Evolutionary conservation across 805 yeast genomes (phyloP), one percentile per base, ranked within the genome.

Genomic region (Candida broadrunensis): DNA sequence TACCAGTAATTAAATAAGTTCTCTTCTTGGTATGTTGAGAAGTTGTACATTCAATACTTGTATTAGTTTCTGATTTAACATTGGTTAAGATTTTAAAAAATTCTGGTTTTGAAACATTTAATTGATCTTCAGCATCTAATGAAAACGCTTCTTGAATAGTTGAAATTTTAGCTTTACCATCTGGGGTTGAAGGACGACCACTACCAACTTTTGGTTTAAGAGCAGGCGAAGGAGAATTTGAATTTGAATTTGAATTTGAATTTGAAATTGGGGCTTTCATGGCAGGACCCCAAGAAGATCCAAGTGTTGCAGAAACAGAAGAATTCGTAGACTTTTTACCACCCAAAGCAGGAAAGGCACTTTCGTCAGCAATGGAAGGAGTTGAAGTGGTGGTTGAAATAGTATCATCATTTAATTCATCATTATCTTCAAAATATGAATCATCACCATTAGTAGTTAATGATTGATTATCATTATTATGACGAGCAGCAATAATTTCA

Each of bases 1-100:
- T 73, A 54, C 97, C 98, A 52, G 83, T 76, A 50, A 91, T 78
- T 57, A 90, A 74, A 55, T 88, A 88, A 20, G 93, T 85, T 66
- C 96, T 82, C 58, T 81, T 82, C 49, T 82, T 83, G 44, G 85
- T 81, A 49, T 77, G 77, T 52, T 79, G 78, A 34, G 95, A 85
- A 41, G 88, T 71, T 39, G 96, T 87, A 41, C 95, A 85, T 60
- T 89, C 96, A 46, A 89, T 79, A 46, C 80, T 78, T 41, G 89
- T 86, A 35, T 73, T 66, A 45, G 81, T 73, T 26, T 70, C 63
- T 43, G 78, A 65, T 63, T 83, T 84, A 54, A 87, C 76, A 36
- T 76, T 66, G 36, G 77, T 71, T 47, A 88, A 68, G 46, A 87
- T 76, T 56, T 82, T 82, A 52, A 82, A 73, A 45, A 86, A 78